Conservation (phyloP, 2,329 filamentous ascomycete species). For the Zalaria sp. region DNA sequence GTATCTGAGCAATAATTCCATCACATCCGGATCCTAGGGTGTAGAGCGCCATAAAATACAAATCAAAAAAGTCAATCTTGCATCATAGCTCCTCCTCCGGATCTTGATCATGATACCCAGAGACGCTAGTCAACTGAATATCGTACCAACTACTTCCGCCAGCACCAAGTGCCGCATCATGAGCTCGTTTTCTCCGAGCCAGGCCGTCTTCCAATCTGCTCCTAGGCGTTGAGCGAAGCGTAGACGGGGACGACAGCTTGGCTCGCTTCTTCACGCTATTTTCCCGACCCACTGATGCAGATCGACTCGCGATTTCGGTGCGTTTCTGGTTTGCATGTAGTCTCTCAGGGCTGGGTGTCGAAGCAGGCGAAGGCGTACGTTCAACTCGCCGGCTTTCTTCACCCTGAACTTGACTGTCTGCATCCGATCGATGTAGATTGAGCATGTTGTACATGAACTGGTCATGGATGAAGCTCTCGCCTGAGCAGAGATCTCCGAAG, state of each 20-base stretch:
- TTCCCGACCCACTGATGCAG: too few species aligned
- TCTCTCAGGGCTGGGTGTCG: too few species aligned
- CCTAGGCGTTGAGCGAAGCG: constrained; percentile 2
- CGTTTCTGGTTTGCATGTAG: too few species aligned
- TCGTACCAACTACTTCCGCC: constrained; percentile 11
- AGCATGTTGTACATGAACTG: constrained; percentile 30
- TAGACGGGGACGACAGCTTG: background rate
- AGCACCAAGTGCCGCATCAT: constrained; percentile 11
- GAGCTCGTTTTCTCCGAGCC: constrained; percentile 9
- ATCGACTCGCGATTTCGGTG: too few species aligned
- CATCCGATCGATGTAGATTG: too few species aligned
- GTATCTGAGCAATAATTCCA: too few species aligned
- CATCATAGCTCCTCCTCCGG: constrained; percentile 16
- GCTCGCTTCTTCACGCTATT: background rate
- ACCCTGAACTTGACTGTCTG: too few species aligned
- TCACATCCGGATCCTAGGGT: too few species aligned
- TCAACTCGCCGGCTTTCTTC: too few species aligned
- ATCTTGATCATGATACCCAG: constrained; percentile 12
- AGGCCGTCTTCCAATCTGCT: constrained; percentile 8
- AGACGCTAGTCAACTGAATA: constrained; percentile 14
- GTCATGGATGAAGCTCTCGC: constrained; percentile 50
- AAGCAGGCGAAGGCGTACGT: too few species aligned
- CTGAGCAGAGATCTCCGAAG: constrained; percentile 58
- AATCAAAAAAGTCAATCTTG: too few species aligned
- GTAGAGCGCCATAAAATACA: too few species aligned